Evolutionary conservation across 2,329 filamentous ascomycete species (phyloP), one percentile per base, ranked within the genome.

Genomic region (Hirsutella minnesotensis): DNA sequence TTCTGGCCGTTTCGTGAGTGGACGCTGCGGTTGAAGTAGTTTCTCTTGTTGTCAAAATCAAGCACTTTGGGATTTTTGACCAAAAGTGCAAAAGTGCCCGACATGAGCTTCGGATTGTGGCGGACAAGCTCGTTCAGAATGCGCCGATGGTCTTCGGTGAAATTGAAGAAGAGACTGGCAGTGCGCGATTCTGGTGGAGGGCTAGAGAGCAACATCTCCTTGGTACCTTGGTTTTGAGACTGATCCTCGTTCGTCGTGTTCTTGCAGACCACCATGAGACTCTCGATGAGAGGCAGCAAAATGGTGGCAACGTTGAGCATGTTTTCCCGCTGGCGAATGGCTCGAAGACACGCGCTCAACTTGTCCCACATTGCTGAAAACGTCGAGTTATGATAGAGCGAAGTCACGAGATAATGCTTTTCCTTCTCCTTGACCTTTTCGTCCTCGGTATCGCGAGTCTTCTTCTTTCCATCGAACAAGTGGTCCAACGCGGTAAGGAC

Each of bases 21-120:
- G 10, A 98, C 81, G 56, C 87, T 89, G 47, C 92, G 84, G 59
- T 81, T 95, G 72, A 98, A 98, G 73, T 94, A 98, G 66, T 94
- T 96, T 55, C 92, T 88, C 71, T 98, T 98, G 69, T 98, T 98
- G 67, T 98, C 92, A 56, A 98, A 98, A 58, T 98, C 92, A 12
- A 98, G 72, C 3, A 98, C 94, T 72, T 96, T 98, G 21, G 92
- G 94, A 58, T 98, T 98, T 71, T 95, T 95, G 49, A 96, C 92
- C 39, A 98, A 68, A 15, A 98, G 73, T 10, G 90, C 89, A 65
- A 98, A 95, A 3, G 90, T 95, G 42, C 92, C 92, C 46, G 90
- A 95, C 94, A 98, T 98, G 49, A 98, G 78, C 62, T 95, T 94
- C 24, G 94, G 92, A 52, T 94, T 96, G 57, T 94, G 87, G 49